phyloP scores from a whole-genome alignment of 2,329 filamentous ascomycete species.

The Paecilomyces formosus region DNA sequence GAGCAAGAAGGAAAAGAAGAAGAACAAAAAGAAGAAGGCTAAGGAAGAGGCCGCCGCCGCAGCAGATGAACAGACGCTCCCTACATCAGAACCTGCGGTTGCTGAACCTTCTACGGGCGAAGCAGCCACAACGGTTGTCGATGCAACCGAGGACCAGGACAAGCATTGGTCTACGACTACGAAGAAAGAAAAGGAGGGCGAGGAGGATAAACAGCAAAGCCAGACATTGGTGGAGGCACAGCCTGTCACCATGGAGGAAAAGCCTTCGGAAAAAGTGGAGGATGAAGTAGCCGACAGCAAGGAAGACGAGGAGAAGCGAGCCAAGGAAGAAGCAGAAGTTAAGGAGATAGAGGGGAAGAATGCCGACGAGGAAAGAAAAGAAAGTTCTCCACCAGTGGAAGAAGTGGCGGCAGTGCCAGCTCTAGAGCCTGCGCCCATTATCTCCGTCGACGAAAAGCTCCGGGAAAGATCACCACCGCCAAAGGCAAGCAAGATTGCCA shows the following conservation, averaged over 20 bases:
- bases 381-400: neutral
- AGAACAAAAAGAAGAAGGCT: conserved; percentile 22
- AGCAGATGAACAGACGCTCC: neutral
- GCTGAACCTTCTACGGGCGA: neutral
- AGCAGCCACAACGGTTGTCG: neutral
- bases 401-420: neutral
- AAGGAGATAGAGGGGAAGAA: neutral
- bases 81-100: neutral
- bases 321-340: neutral
- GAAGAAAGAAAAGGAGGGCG: neutral
- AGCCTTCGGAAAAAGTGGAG: neutral
- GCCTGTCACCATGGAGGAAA: neutral
- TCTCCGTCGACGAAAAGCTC: conserved; percentile 5
- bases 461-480: conserved; percentile 9
- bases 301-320: neutral
- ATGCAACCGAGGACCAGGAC: neutral
- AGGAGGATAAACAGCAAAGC: neutral
- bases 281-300: neutral
- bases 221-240: neutral
- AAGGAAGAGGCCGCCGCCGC: neutral
- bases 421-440: neutral
- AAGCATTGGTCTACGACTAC: neutral
- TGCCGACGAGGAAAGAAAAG: neutral
- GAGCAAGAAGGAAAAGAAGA: conserved; percentile 16
- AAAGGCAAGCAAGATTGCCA: conserved; percentile 22